phyloP scores from a whole-genome alignment of 768 basidiomycete genomes.

The Kwoniella bestiolae region DNA sequence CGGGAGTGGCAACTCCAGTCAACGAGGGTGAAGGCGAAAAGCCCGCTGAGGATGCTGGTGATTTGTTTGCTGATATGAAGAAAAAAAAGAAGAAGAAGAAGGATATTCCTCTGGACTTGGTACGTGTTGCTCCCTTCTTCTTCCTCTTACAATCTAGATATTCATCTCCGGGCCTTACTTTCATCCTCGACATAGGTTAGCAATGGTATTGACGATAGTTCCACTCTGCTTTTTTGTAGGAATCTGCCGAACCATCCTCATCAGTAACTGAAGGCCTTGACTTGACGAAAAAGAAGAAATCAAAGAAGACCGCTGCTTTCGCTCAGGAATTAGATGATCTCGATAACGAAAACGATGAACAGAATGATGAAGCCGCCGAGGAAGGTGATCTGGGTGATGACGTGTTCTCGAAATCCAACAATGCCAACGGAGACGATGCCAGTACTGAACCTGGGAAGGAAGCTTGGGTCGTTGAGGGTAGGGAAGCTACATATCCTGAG shows the following conservation, averaged over 20 bases:
- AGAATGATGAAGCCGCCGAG: conserved; percentile 42
- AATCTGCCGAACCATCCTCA: conserved; percentile 29
- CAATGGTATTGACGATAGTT: too few species aligned
- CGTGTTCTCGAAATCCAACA: conserved; percentile 65
- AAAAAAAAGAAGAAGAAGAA: conserved; percentile 84
- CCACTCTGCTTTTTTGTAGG: too few species aligned
- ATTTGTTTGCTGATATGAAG: conserved; percentile 93
- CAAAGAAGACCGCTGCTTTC: conserved; percentile 79
- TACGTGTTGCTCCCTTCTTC: conserved; percentile 17
- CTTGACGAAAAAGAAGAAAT: conserved; percentile 60
- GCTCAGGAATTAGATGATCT: conserved; percentile 60
- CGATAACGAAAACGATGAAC: conserved; percentile 62
- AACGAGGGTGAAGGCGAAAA: conserved; percentile 17
- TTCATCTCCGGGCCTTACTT: too few species aligned
- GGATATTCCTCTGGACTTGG: conserved; percentile 58
- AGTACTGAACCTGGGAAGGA: conserved; percentile 63
- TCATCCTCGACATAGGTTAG: too few species aligned
- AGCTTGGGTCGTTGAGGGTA: conserved; percentile 86
- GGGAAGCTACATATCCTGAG: conserved; percentile 96
- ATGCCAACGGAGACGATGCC: conserved; percentile 60
- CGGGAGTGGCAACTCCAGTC: conserved; percentile 29
- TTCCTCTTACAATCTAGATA: too few species aligned
- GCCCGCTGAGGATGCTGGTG: conserved; percentile 64
- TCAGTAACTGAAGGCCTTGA: conserved; percentile 50
- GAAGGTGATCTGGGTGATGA: conserved; percentile 82